Evolutionary conservation across 345 rosid species (phyloP), one percentile per base, ranked within the genome.

Genomic region (Litchi chinensis): DNA sequence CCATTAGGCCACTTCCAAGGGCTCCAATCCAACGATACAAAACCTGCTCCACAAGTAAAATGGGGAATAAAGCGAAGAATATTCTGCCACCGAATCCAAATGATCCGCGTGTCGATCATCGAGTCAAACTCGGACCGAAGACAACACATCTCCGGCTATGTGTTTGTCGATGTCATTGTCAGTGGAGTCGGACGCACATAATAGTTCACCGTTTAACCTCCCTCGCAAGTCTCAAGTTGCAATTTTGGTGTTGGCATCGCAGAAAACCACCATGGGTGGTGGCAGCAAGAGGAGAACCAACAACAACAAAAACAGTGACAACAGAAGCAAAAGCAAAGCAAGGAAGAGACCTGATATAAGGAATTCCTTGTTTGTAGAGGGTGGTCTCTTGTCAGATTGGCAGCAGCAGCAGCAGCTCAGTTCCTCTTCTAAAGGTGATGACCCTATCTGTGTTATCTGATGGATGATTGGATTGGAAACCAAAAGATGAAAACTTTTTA

Each of bases 311-410:
- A 32, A 32, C 37, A 60, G 12, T 62, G 50, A 62, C 15, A 70
- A 46, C 44, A 86, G 71, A 22, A 43, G 76, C 15, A 79, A 81
- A 10, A 83, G 76, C 67, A 73, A 65, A 28, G 82, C 81, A 77
- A 73, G 85, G 73, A 62, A 76, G 71, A 80, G 86, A 63, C 9
- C 73, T 1, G 74, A 79, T 18, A 60, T 77, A 44, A 80, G 73
- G 72, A 75, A 66, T 68, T 80, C 90, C 74, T 84, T 89, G 70
- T 95, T 95, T 64, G 92, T 91, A 0, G 97, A 93, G 50, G 98
- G 97, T 39, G 98, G 97, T 18, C 68, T 83, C 65, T 83, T 95
- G 78, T 86, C 92, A 1, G 97, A 95, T 80, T 91, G 95, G 92
- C 79, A 82, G 24, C 82, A 60, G 76, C 67, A 56, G 41, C 48